These are phyloP conservation scores for Austroboletus rostrupii DNA, from an alignment of 1,284 basidiomycete genomes.

Conservation along the genomic window DNA sequence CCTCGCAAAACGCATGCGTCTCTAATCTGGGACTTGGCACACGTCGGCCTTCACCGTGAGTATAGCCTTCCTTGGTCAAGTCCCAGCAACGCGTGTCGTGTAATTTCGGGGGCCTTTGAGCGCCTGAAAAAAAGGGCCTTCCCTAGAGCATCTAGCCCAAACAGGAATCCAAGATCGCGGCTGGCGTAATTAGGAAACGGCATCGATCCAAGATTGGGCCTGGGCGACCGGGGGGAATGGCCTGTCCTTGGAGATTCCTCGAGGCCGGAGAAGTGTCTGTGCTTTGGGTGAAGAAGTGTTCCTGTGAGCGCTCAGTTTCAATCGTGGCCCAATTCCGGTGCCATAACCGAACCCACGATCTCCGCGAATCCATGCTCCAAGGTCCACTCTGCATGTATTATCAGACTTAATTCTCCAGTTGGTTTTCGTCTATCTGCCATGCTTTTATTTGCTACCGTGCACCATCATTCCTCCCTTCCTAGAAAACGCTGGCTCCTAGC, in stretches of 20 bases:
- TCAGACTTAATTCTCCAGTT: constrained; percentile 32
- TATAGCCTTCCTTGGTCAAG: constrained; percentile 32
- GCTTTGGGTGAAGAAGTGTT: constrained; percentile 18
- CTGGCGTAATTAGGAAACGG: constrained; percentile 21
- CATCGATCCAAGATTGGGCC: constrained; percentile 23
- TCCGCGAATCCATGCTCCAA: constrained; percentile 34
- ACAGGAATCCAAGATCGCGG: constrained; percentile 20
- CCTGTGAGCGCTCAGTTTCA: constrained; percentile 28
- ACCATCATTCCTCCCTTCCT: constrained; percentile 22
- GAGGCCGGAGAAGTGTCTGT: constrained; percentile 23
- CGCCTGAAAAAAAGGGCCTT: constrained; percentile 25
- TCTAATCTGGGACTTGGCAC: constrained; percentile 13
- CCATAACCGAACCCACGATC: constrained; percentile 28
- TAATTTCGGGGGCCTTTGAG: constrained; percentile 26
- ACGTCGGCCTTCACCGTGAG: constrained; percentile 21
- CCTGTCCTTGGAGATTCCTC: constrained; percentile 25
- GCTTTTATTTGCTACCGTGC: constrained; percentile 30
- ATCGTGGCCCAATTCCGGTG: constrained; percentile 26
- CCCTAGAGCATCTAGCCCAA: constrained; percentile 24
- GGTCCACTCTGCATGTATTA: constrained; percentile 28
- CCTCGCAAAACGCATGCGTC: constrained; percentile 27
- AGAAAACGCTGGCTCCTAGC: constrained; percentile 25
- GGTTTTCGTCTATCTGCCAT: constrained; percentile 29
- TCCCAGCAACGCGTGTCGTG: constrained; percentile 26
- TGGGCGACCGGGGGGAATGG: constrained; percentile 12